Percentiles rank a stretch among this genome's conserved stretches.
Conservation (phyloP, 352 stramenopile genomes). For the Phytophthora vignae region DNA sequence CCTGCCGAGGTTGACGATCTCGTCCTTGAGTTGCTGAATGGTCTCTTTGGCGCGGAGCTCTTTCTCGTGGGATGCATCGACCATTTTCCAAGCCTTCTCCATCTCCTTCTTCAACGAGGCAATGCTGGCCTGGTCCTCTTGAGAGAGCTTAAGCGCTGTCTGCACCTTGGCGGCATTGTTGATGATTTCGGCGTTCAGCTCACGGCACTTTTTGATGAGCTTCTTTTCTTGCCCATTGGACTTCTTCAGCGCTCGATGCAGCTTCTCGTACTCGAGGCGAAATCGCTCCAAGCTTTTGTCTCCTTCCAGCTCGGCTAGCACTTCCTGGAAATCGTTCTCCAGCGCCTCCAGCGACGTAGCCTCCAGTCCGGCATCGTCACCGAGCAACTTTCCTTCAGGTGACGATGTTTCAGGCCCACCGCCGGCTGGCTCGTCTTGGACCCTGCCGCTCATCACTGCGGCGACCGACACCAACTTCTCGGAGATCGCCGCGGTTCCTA, state of each 20-base stretch:
- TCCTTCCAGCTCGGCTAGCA: constrained; percentile 91
- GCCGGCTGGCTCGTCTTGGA: constrained; percentile 10
- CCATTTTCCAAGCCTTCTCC: constrained; percentile 95
- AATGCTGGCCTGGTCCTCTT: constrained; percentile 95
- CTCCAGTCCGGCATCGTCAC: constrained; percentile 59
- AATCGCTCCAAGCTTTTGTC: constrained; percentile 96
- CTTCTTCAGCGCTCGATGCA: constrained; percentile 94
- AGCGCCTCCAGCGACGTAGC: constrained; percentile 84
- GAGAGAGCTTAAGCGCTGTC: constrained; percentile 94
- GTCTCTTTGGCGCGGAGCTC: constrained; percentile 95
- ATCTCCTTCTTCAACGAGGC: constrained; percentile 96
- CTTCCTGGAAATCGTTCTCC: constrained; percentile 95
- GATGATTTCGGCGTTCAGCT: constrained; percentile 96
- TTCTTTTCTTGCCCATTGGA: constrained; percentile 96
- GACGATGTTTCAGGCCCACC: constrained; percentile 24
- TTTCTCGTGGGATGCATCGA: constrained; percentile 96
- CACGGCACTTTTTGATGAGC: constrained; percentile 95
- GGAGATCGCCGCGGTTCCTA: not conserved
- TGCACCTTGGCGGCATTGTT: constrained; percentile 97
- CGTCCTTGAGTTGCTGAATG: constrained; percentile 95
- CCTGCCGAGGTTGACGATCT: constrained; percentile 95
- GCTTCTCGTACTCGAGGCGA: constrained; percentile 96
- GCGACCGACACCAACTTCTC: not conserved
- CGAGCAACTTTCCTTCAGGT: constrained; percentile 53
- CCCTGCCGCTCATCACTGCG: constrained; percentile 38